phyloP scores from a whole-genome alignment of 306 rosid genomes.

The Medicago ruthenica region DNA sequence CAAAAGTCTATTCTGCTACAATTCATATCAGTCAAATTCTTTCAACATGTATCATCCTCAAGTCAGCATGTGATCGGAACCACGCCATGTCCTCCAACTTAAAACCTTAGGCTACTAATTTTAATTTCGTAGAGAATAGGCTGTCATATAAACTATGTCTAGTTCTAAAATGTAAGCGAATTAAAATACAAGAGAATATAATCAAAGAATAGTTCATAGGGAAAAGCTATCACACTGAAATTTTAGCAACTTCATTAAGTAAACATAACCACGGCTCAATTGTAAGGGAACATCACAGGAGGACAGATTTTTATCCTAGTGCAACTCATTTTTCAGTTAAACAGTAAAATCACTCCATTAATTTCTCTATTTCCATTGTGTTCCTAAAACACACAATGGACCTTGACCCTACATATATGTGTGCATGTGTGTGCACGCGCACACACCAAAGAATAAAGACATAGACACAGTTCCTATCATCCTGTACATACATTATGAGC shows the following conservation, averaged over 20 bases:
- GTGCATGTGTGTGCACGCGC: too few species aligned
- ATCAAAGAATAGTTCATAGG: not conserved
- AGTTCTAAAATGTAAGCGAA: too few species aligned
- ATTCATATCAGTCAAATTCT: too few species aligned
- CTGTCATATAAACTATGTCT: too few species aligned
- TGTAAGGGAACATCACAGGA: not conserved
- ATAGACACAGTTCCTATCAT: not conserved
- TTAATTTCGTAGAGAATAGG: too few species aligned
- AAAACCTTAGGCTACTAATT: too few species aligned
- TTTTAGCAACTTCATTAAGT: not conserved
- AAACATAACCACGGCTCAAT: not conserved
- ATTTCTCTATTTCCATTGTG: not conserved
- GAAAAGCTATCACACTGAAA: not conserved
- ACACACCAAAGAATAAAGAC: not conserved
- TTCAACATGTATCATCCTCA: too few species aligned
- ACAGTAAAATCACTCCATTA: not conserved
- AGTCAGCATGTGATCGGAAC: too few species aligned
- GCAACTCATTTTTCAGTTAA: not conserved
- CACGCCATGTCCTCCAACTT: too few species aligned
- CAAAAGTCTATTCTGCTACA: too few species aligned
- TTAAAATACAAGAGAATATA: not conserved
- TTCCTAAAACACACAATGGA: constrained; percentile 1
- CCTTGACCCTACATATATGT: not conserved
- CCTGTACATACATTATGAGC: not conserved
- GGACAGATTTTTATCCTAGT: not conserved